Percentiles rank a stretch among this genome's conserved stretches.
Conservation (phyloP, 768 basidiomycete genomes). For the Naganishia vishniacii region DNA sequence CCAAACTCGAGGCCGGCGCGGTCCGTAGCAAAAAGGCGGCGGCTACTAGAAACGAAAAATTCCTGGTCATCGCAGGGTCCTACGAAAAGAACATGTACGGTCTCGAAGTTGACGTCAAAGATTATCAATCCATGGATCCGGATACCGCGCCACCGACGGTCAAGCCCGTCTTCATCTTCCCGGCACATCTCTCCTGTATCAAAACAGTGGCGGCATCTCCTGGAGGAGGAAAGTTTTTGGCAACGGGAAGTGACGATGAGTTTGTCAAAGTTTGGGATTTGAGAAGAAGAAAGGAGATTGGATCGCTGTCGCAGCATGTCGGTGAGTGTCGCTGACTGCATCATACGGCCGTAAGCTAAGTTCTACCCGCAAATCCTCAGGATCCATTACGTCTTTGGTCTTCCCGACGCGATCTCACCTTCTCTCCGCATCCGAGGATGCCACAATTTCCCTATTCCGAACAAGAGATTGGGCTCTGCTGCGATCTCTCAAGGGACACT, state of each 20-base stretch:
- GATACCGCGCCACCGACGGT: slow-evolving; percentile 35
- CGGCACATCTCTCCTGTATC: slow-evolving; percentile 89
- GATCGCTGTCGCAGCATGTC: slow-evolving; percentile 88
- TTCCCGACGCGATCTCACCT: slow-evolving; percentile 87
- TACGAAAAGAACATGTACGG: slow-evolving; percentile 97
- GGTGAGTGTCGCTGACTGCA: no score
- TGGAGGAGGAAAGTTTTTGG: slow-evolving; percentile 88
- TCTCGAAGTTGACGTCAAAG: slow-evolving; percentile 52
- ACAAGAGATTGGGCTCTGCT: slow-evolving; percentile 91
- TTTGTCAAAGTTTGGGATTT: slow-evolving; percentile 97
- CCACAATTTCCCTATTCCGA: slow-evolving; percentile 79
- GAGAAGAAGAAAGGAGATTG: slow-evolving; percentile 82
- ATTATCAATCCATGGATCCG: slow-evolving; percentile 1
- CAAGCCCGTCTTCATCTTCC: slow-evolving; percentile 85
- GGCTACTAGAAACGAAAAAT: slow-evolving; percentile 43
- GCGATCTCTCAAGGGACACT: slow-evolving; percentile 83
- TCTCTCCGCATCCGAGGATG: slow-evolving; percentile 86
- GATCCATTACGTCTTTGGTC: slow-evolving; percentile 79
- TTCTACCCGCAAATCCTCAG: slow-evolving; percentile 50
- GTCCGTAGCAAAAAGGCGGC: not conserved
- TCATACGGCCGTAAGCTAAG: no score
- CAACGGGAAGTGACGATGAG: slow-evolving; percentile 92
- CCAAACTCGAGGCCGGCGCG: not conserved
- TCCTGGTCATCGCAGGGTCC: slow-evolving; percentile 83
- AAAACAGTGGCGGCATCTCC: slow-evolving; percentile 85